Conservation (phyloP, 1,284 basidiomycete species). For the Dichomitus squalens region DNA sequence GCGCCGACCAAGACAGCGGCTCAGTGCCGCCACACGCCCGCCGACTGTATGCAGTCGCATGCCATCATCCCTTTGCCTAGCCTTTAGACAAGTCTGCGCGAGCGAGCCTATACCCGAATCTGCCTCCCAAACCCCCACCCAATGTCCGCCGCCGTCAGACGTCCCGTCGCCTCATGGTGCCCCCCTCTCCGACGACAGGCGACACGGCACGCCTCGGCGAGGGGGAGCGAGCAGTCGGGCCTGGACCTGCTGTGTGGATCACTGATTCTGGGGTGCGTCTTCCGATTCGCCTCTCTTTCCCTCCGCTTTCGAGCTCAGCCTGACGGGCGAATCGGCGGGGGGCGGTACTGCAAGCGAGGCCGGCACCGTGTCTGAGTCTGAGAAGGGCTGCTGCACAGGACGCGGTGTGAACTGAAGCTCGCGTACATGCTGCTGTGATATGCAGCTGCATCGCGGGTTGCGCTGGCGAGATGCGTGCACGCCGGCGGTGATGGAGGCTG, state of each 20-base stretch:
- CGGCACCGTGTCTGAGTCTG: conserved; percentile 1
- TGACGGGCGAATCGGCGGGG: background rate
- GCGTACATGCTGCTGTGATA: background rate
- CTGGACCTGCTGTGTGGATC: too few relatives aligned
- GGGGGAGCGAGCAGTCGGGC: background rate
- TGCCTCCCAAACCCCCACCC: conserved; percentile 2
- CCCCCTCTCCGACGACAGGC: background rate
- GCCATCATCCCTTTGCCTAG: too few relatives aligned
- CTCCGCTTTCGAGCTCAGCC: conserved; percentile 2
- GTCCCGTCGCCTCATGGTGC: background rate
- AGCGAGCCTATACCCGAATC: background rate
- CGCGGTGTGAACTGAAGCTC: background rate
- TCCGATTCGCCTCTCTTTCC: too few relatives aligned
- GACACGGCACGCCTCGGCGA: conserved; percentile 1
- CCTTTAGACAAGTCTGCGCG: background rate
- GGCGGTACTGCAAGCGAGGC: conserved; percentile 4
- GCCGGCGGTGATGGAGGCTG: background rate
- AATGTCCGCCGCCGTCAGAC: conserved; percentile 1
- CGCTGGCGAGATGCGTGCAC: too few relatives aligned
- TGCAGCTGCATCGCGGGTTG: background rate
- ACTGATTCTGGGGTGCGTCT: conserved; percentile 6
- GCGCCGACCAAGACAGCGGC: too few relatives aligned
- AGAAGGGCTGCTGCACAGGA: background rate
- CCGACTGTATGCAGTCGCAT: too few relatives aligned
- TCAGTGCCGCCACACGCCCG: too few relatives aligned